A percentile compares a stretch with the other conserved stretches of the same genome.
Conservation (phyloP, 768 basidiomycete species). For the Tremella fuciformis region DNA sequence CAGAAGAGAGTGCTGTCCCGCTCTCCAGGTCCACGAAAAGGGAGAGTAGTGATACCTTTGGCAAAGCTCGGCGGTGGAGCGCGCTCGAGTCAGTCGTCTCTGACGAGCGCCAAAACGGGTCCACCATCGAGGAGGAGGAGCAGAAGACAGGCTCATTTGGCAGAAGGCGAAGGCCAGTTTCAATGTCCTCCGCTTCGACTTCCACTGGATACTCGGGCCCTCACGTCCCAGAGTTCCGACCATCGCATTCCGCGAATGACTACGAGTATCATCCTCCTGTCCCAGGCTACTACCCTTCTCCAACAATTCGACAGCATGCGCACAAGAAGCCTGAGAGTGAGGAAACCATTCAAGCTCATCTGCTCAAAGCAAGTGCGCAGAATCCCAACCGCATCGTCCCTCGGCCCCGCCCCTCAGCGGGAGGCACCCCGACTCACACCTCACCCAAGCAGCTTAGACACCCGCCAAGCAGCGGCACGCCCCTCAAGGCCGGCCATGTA, state of each 20-base stretch:
- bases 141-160: background rate
- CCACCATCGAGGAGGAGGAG: too few relatives aligned
- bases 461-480: slow-evolving; percentile 20
- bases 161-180: slow-evolving; percentile 17
- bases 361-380: slow-evolving; percentile 25
- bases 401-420: background rate
- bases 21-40: background rate
- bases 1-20: background rate
- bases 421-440: background rate
- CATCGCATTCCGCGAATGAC: background rate
- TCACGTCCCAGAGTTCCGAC: background rate
- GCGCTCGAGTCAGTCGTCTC: background rate
- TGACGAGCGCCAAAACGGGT: background rate
- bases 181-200: slow-evolving; percentile 28
- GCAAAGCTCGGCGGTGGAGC: background rate
- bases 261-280: slow-evolving; percentile 6
- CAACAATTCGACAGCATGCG: slow-evolving; percentile 7
- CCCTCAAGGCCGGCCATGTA: slow-evolving; percentile 11
- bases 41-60: slow-evolving; percentile 9
- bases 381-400: slow-evolving; percentile 31
- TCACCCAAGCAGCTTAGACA: background rate
- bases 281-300: slow-evolving; percentile 19
- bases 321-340: slow-evolving; percentile 30
- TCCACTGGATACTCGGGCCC: slow-evolving; percentile 18
- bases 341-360: slow-evolving; percentile 24